These are phyloP conservation scores for Achaetomium macrosporum DNA, from an alignment of 2,329 filamentous ascomycete species.

Conservation along the genomic window DNA sequence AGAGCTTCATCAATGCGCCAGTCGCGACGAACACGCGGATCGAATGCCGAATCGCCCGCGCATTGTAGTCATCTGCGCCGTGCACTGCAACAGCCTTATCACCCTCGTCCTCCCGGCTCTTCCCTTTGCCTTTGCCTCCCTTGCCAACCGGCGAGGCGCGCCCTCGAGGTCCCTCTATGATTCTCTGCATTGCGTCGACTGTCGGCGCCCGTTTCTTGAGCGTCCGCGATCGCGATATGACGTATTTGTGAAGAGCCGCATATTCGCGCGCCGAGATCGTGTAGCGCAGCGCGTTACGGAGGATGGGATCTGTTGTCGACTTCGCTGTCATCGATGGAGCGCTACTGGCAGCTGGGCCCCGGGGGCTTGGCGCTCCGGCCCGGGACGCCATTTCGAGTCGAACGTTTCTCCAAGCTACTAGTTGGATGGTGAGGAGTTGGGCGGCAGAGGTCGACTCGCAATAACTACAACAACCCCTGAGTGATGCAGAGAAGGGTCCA, in stretches of 20 bases:
- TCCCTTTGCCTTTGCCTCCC: slow-evolving; percentile 26
- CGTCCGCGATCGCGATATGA: slow-evolving; percentile 64
- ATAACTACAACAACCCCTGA: neutral
- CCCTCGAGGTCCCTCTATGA: slow-evolving; percentile 38
- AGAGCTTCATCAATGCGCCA: slow-evolving; percentile 57
- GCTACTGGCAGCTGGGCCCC: neutral
- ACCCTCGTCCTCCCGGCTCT: slow-evolving; percentile 14
- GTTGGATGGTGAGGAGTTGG: neutral
- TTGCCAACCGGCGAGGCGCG: slow-evolving; percentile 16
- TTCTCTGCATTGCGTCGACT: slow-evolving; percentile 52
- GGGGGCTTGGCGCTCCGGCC: slow-evolving; percentile 8
- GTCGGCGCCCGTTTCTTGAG: slow-evolving; percentile 51
- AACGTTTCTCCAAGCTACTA: neutral
- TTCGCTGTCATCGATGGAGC: slow-evolving; percentile 11
- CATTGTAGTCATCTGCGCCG: slow-evolving; percentile 60
- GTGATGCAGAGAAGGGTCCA: neutral
- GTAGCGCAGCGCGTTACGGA: slow-evolving; percentile 82
- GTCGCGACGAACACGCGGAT: slow-evolving; percentile 64
- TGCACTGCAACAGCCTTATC: slow-evolving; percentile 18
- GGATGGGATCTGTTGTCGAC: slow-evolving; percentile 38
- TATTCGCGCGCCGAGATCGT: slow-evolving; percentile 84
- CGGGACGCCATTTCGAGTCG: slow-evolving; percentile 13
- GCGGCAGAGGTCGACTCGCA: neutral
- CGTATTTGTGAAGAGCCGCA: slow-evolving; percentile 73
- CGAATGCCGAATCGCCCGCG: slow-evolving; percentile 63